Percentiles rank a stretch among this genome's conserved stretches.
Evolutionary conservation across 305 asterid species (phyloP).

Genomic region (Plantago coronopus): DNA sequence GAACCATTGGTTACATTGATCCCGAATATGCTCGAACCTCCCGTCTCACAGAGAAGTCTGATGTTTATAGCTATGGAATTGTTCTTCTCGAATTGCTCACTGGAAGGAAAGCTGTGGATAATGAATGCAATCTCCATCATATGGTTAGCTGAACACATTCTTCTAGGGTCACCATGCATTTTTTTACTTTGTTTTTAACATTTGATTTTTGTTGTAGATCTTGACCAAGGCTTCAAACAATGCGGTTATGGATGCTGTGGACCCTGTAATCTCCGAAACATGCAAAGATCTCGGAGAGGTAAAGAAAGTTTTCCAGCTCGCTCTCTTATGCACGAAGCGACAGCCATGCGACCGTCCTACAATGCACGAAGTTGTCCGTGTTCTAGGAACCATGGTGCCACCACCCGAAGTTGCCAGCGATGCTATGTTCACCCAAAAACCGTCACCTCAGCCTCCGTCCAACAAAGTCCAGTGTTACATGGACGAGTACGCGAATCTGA

Average conservation of each 20-base stretch:
- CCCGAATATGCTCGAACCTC: conserved; percentile 96
- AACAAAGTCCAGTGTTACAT: conserved; percentile 57
- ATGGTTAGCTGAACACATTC: conserved; percentile 37
- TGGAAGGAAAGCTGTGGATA: conserved; percentile 83
- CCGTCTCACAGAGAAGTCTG: conserved; percentile 92
- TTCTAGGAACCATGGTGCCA: conserved; percentile 53
- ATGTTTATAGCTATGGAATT: conserved; percentile 84
- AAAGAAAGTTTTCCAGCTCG: conserved; percentile 89
- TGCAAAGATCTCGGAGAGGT: conserved; percentile 81
- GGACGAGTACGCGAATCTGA: conserved; percentile 84
- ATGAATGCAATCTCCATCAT: conserved; percentile 87
- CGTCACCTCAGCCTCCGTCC: conserved; percentile 31
- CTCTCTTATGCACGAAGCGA: conserved; percentile 79
- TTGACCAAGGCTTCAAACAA: conserved; percentile 68
- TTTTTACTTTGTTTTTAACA: not conserved
- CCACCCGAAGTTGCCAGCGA: conserved; percentile 21
- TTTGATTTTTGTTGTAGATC: conserved; percentile 37
- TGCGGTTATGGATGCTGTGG: conserved; percentile 87
- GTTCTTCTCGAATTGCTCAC: conserved; percentile 85
- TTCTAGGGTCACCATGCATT: too few species aligned
- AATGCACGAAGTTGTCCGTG: conserved; percentile 88
- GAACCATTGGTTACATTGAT: conserved; percentile 96
- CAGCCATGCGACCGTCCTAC: conserved; percentile 85
- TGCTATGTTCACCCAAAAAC: not conserved
- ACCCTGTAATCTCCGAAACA: conserved; percentile 68